These are phyloP conservation scores for Colletotrichum liaoningense DNA, from an alignment of 2,329 filamentous ascomycete species.

Conservation along the genomic window DNA sequence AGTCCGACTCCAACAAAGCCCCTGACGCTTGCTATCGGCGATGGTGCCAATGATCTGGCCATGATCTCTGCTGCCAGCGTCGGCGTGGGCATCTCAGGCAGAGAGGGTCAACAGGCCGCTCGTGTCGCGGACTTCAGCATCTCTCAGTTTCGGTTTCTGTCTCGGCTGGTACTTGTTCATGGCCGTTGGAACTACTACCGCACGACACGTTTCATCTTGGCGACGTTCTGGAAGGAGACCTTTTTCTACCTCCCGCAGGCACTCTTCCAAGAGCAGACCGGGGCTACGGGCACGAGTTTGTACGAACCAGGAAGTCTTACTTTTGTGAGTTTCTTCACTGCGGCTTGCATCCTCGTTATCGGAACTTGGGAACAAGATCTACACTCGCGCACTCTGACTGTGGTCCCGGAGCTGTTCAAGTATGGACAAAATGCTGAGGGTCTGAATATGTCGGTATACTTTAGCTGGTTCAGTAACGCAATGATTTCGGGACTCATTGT, in stretches of 20 bases:
- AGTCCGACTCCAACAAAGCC: conserved; percentile 49
- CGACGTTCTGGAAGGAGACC: conserved; percentile 90
- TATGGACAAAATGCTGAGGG: conserved; percentile 79
- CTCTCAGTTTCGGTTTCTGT: conserved; percentile 88
- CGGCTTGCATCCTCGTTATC: conserved; percentile 85
- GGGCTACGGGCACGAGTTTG: conserved; percentile 91
- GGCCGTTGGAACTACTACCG: conserved; percentile 92
- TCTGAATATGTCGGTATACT: conserved; percentile 79
- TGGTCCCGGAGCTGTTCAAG: conserved; percentile 89
- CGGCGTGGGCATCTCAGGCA: conserved; percentile 90
- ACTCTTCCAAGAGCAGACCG: conserved; percentile 83
- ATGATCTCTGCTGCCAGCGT: conserved; percentile 93
- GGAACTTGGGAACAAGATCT: conserved; percentile 96
- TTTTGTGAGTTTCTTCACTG: conserved; percentile 97
- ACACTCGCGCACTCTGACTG: conserved; percentile 82
- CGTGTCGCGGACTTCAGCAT: conserved; percentile 92
- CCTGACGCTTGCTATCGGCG: conserved; percentile 90
- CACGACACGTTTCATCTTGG: conserved; percentile 89
- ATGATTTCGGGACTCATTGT: conserved; percentile 36
- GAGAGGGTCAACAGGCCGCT: conserved; percentile 90
- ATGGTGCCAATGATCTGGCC: conserved; percentile 93
- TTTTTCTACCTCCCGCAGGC: conserved; percentile 89
- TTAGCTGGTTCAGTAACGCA: conserved; percentile 55
- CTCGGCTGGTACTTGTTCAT: conserved; percentile 84
- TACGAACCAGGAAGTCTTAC: conserved; percentile 89